Conservation (phyloP, 78 protist genomes). For the Dictyostelium purpureum region DNA sequence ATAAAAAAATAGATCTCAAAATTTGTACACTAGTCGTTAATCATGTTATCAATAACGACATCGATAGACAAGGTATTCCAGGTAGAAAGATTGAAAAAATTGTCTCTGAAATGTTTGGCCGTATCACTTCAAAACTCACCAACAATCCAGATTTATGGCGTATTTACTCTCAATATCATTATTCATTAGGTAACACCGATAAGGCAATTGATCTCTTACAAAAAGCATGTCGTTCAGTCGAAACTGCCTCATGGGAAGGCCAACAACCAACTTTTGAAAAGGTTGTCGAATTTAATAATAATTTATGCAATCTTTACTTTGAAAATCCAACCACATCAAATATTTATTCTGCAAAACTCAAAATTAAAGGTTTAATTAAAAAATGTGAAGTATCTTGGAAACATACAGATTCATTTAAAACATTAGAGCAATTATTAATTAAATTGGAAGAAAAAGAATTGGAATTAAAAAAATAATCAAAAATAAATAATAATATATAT, state of each 20-base stretch:
- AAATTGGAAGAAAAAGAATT: slow-evolving; percentile 13
- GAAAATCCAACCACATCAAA: slow-evolving; percentile 44
- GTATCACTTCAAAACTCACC: slow-evolving; percentile 47
- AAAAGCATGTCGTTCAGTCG: slow-evolving; percentile 43
- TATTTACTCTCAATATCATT: slow-evolving; percentile 52
- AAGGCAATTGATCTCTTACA: slow-evolving; percentile 70
- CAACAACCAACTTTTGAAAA: background rate
- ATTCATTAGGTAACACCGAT: slow-evolving; percentile 33
- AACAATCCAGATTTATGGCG: slow-evolving; percentile 55
- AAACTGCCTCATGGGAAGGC: slow-evolving; percentile 48
- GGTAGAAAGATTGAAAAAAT: slow-evolving; percentile 36
- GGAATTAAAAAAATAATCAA: background rate
- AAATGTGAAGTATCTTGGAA: slow-evolving; percentile 39
- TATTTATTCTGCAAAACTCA: slow-evolving; percentile 46
- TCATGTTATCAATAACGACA: background rate
- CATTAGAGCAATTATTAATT: background rate
- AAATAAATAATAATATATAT: background rate
- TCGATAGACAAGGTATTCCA: background rate
- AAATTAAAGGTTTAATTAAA: slow-evolving; percentile 27
- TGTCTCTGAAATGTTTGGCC: slow-evolving; percentile 49
- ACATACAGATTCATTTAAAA: slow-evolving; percentile 1
- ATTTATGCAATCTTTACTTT: slow-evolving; percentile 26
- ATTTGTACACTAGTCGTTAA: background rate
- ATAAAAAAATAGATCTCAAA: slow-evolving; percentile 31
- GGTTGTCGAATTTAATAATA: background rate